These are phyloP conservation scores for Boletales sp. DNA, from an alignment of 768 basidiomycete genomes.

Conservation along the genomic window DNA sequence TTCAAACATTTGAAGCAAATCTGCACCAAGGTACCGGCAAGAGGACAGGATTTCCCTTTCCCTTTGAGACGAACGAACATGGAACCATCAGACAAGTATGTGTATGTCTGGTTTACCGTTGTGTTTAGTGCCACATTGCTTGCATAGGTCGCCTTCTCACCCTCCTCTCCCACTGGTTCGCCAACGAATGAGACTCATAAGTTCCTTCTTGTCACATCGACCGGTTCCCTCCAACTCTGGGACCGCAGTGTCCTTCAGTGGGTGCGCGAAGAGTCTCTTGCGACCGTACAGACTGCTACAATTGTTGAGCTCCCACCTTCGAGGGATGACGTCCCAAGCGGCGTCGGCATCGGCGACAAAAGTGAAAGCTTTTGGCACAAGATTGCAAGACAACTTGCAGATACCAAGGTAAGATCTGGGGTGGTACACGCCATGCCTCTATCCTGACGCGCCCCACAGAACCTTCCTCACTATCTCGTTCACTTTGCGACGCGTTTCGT, in stretches of 20 bases:
- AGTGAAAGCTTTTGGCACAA: slow-evolving; percentile 49
- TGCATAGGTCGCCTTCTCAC: slow-evolving; percentile 46
- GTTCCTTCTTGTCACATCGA: slow-evolving; percentile 62
- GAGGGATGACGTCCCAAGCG: slow-evolving; percentile 20
- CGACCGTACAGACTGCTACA: slow-evolving; percentile 57
- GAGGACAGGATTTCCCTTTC: slow-evolving; percentile 51
- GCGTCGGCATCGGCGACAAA: slow-evolving; percentile 1
- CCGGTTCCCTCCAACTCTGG: slow-evolving; percentile 78
- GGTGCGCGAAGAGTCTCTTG: slow-evolving; percentile 79
- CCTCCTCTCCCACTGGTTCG: slow-evolving; percentile 40
- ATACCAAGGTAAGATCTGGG: slow-evolving; percentile 48
- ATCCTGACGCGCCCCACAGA: slow-evolving; percentile 34
- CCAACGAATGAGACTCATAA: slow-evolving; percentile 32
- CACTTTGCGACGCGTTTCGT: slow-evolving; percentile 70
- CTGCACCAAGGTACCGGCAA: slow-evolving; percentile 44
- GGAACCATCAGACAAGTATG: slow-evolving; percentile 69
- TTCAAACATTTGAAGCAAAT: slow-evolving; percentile 48
- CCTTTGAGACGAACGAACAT: slow-evolving; percentile 61
- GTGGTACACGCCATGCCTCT: neutral
- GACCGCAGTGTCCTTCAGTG: slow-evolving; percentile 56
- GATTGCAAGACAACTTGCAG: slow-evolving; percentile 52
- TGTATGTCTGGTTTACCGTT: slow-evolving; percentile 1
- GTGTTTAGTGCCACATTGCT: neutral
- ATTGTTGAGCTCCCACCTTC: slow-evolving; percentile 77
- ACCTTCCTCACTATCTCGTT: slow-evolving; percentile 65